Conservation (phyloP, 441 rosid genomes). For the Melastoma candidum region DNA sequence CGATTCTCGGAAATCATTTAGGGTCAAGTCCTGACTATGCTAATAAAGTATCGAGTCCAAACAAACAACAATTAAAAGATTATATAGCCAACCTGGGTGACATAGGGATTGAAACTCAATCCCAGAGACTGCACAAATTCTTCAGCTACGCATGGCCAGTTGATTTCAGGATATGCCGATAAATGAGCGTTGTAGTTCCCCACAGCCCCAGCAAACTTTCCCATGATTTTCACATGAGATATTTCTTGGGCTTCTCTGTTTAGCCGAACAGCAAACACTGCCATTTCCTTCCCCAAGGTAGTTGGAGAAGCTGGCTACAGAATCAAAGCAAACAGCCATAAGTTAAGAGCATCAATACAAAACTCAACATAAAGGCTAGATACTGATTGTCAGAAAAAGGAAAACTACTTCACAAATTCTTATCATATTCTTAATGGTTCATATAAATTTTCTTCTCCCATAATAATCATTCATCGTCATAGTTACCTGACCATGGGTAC, state of each 20-base stretch:
- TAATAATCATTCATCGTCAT: background rate
- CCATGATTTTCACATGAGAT: conserved; percentile 67
- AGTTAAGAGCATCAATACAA: background rate
- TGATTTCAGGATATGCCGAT: conserved; percentile 60
- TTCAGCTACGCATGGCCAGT: conserved; percentile 72
- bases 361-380: background rate
- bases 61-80: background rate
- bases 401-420: background rate
- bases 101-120: conserved; percentile 76
- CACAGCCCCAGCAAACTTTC: conserved; percentile 96
- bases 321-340: background rate
- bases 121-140: conserved; percentile 88
- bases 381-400: too few relatives aligned
- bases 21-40: too few relatives aligned
- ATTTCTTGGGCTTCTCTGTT: conserved; percentile 65
- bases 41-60: too few relatives aligned
- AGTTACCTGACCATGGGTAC: conserved; percentile 95
- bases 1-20: too few relatives aligned
- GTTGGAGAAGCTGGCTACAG: conserved; percentile 40
- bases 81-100: conserved; percentile 51
- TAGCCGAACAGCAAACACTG: conserved; percentile 76
- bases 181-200: conserved; percentile 94
- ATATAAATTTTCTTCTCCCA: background rate
- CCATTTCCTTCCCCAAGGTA: conserved; percentile 93
- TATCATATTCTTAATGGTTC: background rate